Conservation (phyloP, 2,329 filamentous ascomycete genomes). For the Leptosphaerulina australis region DNA sequence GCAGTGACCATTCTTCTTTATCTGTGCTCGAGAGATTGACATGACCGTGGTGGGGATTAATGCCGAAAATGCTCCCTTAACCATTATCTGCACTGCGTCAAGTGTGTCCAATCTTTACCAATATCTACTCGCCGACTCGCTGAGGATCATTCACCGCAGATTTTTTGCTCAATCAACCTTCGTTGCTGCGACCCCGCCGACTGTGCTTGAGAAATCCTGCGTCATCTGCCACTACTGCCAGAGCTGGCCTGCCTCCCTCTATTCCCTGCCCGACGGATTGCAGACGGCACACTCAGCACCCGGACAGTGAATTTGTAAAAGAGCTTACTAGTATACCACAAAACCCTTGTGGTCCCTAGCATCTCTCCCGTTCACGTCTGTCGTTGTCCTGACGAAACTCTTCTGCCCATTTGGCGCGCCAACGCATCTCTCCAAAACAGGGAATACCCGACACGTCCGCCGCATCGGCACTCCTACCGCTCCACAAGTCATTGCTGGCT, state of each 20-base stretch:
- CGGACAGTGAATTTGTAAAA: conserved; percentile 26
- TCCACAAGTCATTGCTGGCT: conserved; percentile 30
- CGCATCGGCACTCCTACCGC: conserved; percentile 36
- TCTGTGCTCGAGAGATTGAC: conserved; percentile 23
- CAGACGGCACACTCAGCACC: conserved; percentile 20
- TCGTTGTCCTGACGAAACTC: conserved; percentile 31
- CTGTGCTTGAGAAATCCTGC: conserved; percentile 24
- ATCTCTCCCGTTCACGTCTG: conserved; percentile 25
- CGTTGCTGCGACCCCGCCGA: conserved; percentile 30
- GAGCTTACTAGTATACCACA: too few species aligned
- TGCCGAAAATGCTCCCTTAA: conserved; percentile 16
- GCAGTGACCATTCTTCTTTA: conserved; percentile 12
- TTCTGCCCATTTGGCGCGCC: conserved; percentile 23
- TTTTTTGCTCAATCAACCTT: conserved; percentile 2
- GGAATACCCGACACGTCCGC: conserved; percentile 43
- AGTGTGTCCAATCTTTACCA: conserved; percentile 10
- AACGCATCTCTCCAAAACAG: conserved; percentile 39
- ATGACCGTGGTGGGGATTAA: conserved; percentile 20
- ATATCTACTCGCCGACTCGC: conserved; percentile 16
- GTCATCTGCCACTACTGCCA: conserved; percentile 34
- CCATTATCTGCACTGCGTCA: conserved; percentile 5
- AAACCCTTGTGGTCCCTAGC: conserved; percentile 40
- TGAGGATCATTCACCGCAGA: conserved; percentile 6
- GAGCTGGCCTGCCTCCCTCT: too few species aligned
- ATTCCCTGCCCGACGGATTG: conserved; percentile 19